Evolutionary conservation across 805 yeast species (phyloP).

Genomic region (Candida montana): DNA sequence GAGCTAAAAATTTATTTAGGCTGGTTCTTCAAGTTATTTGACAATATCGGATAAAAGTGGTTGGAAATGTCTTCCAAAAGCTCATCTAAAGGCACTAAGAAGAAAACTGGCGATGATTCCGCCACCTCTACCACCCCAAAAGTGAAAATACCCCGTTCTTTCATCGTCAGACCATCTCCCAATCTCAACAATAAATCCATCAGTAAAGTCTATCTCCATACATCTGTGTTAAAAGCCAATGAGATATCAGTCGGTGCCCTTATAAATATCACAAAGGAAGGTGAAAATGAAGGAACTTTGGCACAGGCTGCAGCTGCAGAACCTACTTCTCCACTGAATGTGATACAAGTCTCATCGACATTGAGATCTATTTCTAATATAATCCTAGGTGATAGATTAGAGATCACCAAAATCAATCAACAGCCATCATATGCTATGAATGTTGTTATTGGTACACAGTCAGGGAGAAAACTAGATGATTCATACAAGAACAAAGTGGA

Average conservation of each 20-base stretch:
- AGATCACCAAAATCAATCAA: conserved; percentile 37
- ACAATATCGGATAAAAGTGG: background rate
- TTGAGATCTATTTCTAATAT: conserved; percentile 38
- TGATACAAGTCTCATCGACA: conserved; percentile 45
- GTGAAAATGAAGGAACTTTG: conserved; percentile 38
- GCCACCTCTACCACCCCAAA: conserved; percentile 24
- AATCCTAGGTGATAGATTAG: conserved; percentile 46
- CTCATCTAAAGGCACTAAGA: conserved; percentile 11
- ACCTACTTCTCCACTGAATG: conserved; percentile 28
- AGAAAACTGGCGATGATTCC: conserved; percentile 10
- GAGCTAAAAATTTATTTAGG: background rate
- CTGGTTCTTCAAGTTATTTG: background rate
- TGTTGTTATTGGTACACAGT: conserved; percentile 29
- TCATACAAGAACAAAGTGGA: conserved; percentile 31
- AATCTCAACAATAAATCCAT: conserved; percentile 26
- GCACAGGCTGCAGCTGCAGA: conserved; percentile 38
- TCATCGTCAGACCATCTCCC: conserved; percentile 34
- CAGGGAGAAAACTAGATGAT: conserved; percentile 19
- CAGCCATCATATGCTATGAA: conserved; percentile 45
- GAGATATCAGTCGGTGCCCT: conserved; percentile 43
- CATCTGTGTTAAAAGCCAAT: conserved; percentile 40
- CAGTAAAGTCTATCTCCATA: conserved; percentile 36
- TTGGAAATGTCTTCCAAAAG: conserved; percentile 5
- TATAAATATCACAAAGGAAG: conserved; percentile 40
- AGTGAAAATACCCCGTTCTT: conserved; percentile 33